Base-by-base conservation (phyloP, 805 yeast species). In the Candida koratica region DNA sequence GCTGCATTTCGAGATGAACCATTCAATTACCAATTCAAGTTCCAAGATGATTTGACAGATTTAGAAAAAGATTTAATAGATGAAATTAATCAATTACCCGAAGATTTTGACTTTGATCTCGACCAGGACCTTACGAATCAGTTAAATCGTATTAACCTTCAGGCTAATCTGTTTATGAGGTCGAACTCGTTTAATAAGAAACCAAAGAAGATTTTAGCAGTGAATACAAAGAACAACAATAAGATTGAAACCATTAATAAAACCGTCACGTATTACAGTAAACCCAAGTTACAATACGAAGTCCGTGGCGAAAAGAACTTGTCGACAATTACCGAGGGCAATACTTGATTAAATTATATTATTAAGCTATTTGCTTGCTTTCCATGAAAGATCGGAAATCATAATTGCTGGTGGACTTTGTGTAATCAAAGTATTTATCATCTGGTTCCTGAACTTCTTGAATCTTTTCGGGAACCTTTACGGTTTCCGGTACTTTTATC, bases 231-330 rank as follows among this genome's bases (percentile, higher is more conserved):
- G 24, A 25, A 15, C 17, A 45, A 56, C 4, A 64, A 59, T 38
- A 64, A 60, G 37, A 64, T 67, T 13, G 61, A 64, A 36, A 60
- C 68, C 2, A 29, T 44, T 6, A 57, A 54, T 34, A 67, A 61
- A 37, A 66, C 71, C 1, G 71, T 67, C n/a, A 67, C 73, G 2
- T 64, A 62, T 30, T 67, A 62, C 45, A 46, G 22, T n/a, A 38
- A 38, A 10, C 14, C 39, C 3, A 22, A 17, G 4, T 5, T 28
- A 11, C 23, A 17, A 13, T 28, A 28, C 10, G 32, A 28, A 15
- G 13, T 19, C n/a, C 15, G 14, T 7, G 35, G 32, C 7, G 23
- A 19, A 4, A 24, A 22, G 9, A 17, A 26, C 17, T 29, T 34
- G 25, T 16, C 27, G 3, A 38, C 38, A 3, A 34, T 34, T 25